These are phyloP conservation scores for Rhodotorula sp. DNA, from an alignment of 1,284 basidiomycete species.

Conservation along the genomic window DNA sequence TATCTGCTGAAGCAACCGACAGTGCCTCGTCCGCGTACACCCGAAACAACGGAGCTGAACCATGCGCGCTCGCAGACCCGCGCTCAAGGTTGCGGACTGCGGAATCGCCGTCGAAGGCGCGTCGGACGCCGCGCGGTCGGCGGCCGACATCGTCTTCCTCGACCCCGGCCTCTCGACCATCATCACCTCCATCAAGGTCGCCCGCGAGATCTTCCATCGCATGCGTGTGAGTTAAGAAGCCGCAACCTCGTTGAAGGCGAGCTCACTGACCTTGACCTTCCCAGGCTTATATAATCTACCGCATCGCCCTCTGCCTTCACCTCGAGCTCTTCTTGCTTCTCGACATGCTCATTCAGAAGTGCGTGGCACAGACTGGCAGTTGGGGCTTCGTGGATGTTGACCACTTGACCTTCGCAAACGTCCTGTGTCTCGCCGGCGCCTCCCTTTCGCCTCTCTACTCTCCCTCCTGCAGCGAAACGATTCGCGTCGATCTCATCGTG, in stretches of 20 bases:
- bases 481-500: constrained; percentile 59
- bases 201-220: constrained; percentile 60
- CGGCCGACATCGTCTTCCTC: constrained; percentile 58
- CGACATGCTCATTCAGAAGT: constrained; percentile 13
- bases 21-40: too few relatives aligned
- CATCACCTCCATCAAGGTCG: constrained; percentile 59
- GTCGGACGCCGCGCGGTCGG: constrained; percentile 55
- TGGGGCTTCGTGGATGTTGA: too few relatives aligned
- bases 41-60: constrained; percentile 37
- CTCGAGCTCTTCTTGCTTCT: constrained; percentile 57
- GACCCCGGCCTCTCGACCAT: constrained; percentile 50
- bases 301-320: constrained; percentile 58
- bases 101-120: constrained; percentile 57
- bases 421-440: too few relatives aligned
- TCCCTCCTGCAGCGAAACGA: constrained; percentile 57
- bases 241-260: too few relatives aligned
- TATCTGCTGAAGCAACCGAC: too few relatives aligned
- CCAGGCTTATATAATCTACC: constrained; percentile 44
- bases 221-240: constrained; percentile 47
- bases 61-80: constrained; percentile 49
- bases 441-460: too few relatives aligned
- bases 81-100: constrained; percentile 54
- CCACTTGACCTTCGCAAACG: constrained; percentile 15
- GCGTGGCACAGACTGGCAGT: too few relatives aligned
- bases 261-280: not conserved